Evolutionary conservation across 2,329 filamentous ascomycete genomes (phyloP), one percentile per base, ranked within the genome.

Genomic region (Alternaria tenuissima): DNA sequence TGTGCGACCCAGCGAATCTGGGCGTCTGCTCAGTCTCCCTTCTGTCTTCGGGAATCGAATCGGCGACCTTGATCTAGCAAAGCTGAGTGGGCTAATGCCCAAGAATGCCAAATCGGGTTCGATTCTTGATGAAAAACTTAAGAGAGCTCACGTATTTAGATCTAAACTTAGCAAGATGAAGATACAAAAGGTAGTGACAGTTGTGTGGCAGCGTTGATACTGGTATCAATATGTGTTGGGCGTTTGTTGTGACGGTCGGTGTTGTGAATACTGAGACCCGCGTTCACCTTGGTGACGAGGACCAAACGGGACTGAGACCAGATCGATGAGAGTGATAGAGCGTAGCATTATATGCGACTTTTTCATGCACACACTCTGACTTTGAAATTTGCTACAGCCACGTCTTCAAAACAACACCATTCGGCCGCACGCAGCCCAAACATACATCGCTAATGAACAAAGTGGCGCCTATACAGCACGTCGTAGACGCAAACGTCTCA

Each of bases 11-110:
- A 7, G 49, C 11, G 38, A 34, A 32, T 41, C 30, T 47, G 52
- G 22, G 36, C n/a, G 32, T 54, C 48, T 48, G 49, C 36, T 34
- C 32, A 14, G 55, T 54, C 55, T 58, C 55, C 41, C 55, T 58
- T 53, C 55, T 58, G 42, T 58, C 43, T 8, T 41, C 7, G 9
- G 26, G 34, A 30, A 46, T 53, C 48, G 55, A 47, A 53, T 30
- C 16, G 22, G 41, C 32, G 41, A 24, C 41, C 26, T 26, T 39
- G 22, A 34, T 30, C 48, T 52, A 18, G 26, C 26, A 20, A 16
- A 30, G 32, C 32, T 39, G 24, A 41, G 26, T 18, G 9, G 32
- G 14, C n/a, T 42, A 22, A 46, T 44, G 32, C 48, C 38, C 48
- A 36, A 24, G 41, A 28, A 12, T 36, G 44, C 44, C 44, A 32